Evolutionary conservation across 352 stramenopile species (phyloP), one percentile per base, ranked within the genome.

Genomic region (Globisporangium iwayamae): DNA sequence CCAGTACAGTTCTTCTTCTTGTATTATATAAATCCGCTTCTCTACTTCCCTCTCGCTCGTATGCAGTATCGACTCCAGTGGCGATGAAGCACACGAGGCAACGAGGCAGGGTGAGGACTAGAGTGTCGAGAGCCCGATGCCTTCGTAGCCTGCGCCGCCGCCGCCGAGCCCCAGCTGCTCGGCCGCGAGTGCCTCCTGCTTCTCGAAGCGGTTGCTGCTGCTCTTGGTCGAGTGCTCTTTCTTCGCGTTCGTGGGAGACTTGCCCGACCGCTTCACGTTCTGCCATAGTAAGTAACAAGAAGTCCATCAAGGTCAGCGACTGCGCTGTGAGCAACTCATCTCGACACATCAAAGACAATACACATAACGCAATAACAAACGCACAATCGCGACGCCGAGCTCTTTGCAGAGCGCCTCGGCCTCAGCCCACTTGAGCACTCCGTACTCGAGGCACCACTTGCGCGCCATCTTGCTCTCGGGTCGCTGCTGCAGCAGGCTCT

Each of bases 371-470:
- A n/a, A 18, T 30, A n/a, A 0, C n/a, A 41, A 25, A 64, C 81
- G 60, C 74, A 93, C 84, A 56, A 83, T 71, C 16, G 71, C 39
- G 9, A 95, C 67, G 48, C 81, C 85, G 41, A 93, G 65, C 50
- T 85, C 77, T 66, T 89, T 89, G 70, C 87, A 95, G 18, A 95
- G 76, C 30, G 74, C 75, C 62, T 92, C 87, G 14, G 87, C 84
- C 57, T 95, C 87, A 9, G 78, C 74, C 84, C 84, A 93, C 64
- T 95, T 92, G 63, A 96, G 84, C 48, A 96, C 83, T 60, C 89
- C 89, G 67, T 95, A 91, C 72, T 96, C 89, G 22, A 96, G 78
- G 62, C 89, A 96, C 89, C 89, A 96, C 66, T 96, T 96, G 67
- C 85, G 76, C 16, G 84, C 89, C 85, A 96, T 96, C 70, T 73